A percentile compares a stretch with the other conserved stretches of the same genome.
phyloP scores from a whole-genome alignment of 2,329 filamentous ascomycete species.

The Xylariales sp. region DNA sequence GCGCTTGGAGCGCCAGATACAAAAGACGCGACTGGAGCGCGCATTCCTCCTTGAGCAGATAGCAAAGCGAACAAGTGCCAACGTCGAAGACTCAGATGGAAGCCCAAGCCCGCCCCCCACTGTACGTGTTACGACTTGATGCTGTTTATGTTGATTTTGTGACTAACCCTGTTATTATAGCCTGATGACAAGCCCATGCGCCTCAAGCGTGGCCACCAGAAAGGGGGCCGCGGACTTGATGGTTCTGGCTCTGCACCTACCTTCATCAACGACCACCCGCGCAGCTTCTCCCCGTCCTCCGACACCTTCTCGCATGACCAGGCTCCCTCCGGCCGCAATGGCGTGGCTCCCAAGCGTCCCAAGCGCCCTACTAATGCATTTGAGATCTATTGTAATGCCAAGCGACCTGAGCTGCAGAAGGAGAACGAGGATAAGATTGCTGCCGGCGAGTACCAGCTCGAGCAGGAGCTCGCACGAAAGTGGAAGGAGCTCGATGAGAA shows the following conservation, averaged over 20 bases:
- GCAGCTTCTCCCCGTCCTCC: slow-evolving; percentile 44
- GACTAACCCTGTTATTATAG: slow-evolving; percentile 34
- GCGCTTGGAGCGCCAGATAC: slow-evolving; percentile 77
- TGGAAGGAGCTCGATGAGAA: slow-evolving; percentile 50
- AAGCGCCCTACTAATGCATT: slow-evolving; percentile 46
- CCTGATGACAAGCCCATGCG: slow-evolving; percentile 75
- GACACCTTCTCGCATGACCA: slow-evolving; percentile 49
- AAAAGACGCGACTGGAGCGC: slow-evolving; percentile 86
- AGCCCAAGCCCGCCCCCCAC: slow-evolving; percentile 77
- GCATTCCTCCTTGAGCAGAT: slow-evolving; percentile 72
- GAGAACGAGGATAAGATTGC: slow-evolving; percentile 37
- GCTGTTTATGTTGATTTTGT: slow-evolving; percentile 6
- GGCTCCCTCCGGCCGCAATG: slow-evolving; percentile 32
- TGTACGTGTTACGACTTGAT: slow-evolving; percentile 40
- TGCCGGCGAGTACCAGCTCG: slow-evolving; percentile 33
- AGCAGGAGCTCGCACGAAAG: slow-evolving; percentile 49
- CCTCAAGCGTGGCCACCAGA: slow-evolving; percentile 68
- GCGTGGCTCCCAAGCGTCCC: slow-evolving; percentile 35
- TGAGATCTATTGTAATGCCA: slow-evolving; percentile 51
- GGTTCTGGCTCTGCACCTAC: slow-evolving; percentile 32
- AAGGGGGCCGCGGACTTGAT: slow-evolving; percentile 44
- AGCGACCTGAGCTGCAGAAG: slow-evolving; percentile 36
- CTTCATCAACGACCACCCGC: slow-evolving; percentile 42
- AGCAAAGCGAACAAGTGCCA: slow-evolving; percentile 67
- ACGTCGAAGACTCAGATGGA: slow-evolving; percentile 73